phyloP scores from a whole-genome alignment of 2,329 filamentous ascomycete species.

The Aspergillus flavus region DNA sequence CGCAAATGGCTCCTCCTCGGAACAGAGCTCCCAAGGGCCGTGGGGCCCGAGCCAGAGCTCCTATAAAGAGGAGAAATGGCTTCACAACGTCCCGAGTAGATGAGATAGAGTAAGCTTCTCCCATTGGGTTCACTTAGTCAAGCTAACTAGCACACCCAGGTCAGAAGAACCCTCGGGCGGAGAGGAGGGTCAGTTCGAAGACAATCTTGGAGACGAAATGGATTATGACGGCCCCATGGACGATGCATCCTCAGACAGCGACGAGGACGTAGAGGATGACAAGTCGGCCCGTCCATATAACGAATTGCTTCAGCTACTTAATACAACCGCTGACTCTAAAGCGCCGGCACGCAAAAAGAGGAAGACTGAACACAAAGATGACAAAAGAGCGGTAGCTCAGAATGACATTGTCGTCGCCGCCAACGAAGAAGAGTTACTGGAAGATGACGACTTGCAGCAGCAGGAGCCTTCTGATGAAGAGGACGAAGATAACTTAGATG shows the following conservation, averaged over 20 bases:
- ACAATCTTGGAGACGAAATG: conserved; percentile 43
- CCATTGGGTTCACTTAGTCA: background rate
- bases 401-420: conserved; percentile 23
- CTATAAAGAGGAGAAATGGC: conserved; percentile 26
- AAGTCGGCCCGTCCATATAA: conserved; percentile 54
- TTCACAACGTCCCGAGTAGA: conserved; percentile 44
- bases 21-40: conserved; percentile 33
- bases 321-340: conserved; percentile 42
- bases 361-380: conserved; percentile 48
- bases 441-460: conserved; percentile 50
- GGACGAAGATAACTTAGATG: conserved; percentile 44
- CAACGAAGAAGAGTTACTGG: conserved; percentile 37
- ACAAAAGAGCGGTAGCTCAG: conserved; percentile 27
- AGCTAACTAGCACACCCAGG: conserved; percentile 21
- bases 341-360: conserved; percentile 55
- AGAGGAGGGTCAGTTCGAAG: conserved; percentile 40
- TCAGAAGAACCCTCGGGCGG: conserved; percentile 32
- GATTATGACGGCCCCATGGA: conserved; percentile 44
- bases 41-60: conserved; percentile 34
- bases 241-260: conserved; percentile 43
- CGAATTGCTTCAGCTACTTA: conserved; percentile 58
- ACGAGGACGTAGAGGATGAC: conserved; percentile 49
- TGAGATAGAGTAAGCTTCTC: conserved; percentile 40
- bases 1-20: conserved; percentile 33
- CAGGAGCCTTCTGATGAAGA: conserved; percentile 51